Percentiles rank a stretch among this genome's conserved stretches.
phyloP scores from a whole-genome alignment of 345 rosid genomes.

The Kernera saxatilis region DNA sequence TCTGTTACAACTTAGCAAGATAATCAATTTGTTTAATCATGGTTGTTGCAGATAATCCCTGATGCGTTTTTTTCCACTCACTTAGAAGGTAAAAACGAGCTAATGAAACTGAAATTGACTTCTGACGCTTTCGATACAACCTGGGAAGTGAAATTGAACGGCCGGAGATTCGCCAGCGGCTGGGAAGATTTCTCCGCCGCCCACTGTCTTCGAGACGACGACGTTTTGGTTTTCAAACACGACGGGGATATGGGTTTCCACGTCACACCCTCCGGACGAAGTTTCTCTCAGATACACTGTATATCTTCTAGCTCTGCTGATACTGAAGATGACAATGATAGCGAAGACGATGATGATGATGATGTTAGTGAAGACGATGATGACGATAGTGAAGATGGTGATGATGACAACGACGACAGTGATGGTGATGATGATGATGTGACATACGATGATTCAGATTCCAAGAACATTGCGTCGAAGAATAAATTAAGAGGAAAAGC shows the following conservation, averaged over 20 bases:
- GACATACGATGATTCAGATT: not conserved
- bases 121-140: constrained; percentile 14
- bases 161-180: not conserved
- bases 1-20: not conserved
- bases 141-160: not conserved
- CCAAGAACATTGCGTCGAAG: not conserved
- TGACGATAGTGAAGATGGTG: not conserved
- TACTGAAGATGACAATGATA: not conserved
- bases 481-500: not conserved
- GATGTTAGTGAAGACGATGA: not conserved
- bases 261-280: not conserved
- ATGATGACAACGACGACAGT: not conserved
- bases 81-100: not conserved
- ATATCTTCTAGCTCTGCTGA: not conserved
- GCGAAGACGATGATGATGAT: not conserved
- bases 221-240: not conserved
- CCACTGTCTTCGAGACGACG: not conserved
- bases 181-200: constrained; percentile 7
- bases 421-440: not conserved
- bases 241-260: not conserved
- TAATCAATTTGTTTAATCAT: not conserved
- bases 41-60: constrained; percentile 7
- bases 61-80: not conserved
- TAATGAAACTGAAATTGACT: not conserved
- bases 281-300: not conserved